Conservation (phyloP, 768 basidiomycete genomes). For the Boletus coccyginus region DNA sequence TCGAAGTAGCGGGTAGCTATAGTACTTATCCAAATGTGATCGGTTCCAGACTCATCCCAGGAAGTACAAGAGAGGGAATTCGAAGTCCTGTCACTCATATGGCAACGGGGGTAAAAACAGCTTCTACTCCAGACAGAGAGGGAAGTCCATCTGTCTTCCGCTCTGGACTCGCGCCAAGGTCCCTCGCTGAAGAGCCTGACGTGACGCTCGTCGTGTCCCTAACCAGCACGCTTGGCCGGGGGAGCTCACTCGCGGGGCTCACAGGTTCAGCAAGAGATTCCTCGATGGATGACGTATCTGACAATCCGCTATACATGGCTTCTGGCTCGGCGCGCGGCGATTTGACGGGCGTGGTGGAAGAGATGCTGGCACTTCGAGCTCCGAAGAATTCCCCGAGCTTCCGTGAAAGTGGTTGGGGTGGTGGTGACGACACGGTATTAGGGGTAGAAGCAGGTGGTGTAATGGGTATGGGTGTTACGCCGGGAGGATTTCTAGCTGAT, state of each 20-base stretch:
- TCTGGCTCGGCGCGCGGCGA: slow-evolving; percentile 26
- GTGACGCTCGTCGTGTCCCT: slow-evolving; percentile 29
- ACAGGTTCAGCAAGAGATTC: slow-evolving; percentile 34
- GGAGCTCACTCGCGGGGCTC: slow-evolving; percentile 31
- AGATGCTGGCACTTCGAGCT: slow-evolving; percentile 47
- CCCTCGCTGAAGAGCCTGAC: slow-evolving; percentile 25
- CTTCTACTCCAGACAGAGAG: slow-evolving; percentile 15
- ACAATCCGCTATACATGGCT: slow-evolving; percentile 26
- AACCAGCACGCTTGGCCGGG: slow-evolving; percentile 26
- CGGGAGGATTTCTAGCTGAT: slow-evolving; percentile 24
- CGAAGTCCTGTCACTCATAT: slow-evolving; percentile 27
- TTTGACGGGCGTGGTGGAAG: slow-evolving; percentile 39
- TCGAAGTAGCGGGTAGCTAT: slow-evolving; percentile 8
- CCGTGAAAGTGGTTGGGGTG: slow-evolving; percentile 50
- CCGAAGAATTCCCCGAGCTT: slow-evolving; percentile 74
- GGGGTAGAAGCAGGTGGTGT: slow-evolving; percentile 19
- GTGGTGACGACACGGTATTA: slow-evolving; percentile 19
- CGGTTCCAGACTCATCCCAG: slow-evolving; percentile 6
- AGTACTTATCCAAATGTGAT: slow-evolving; percentile 17
- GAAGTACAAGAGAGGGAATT: slow-evolving; percentile 12
- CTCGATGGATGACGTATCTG: slow-evolving; percentile 37
- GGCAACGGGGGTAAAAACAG: slow-evolving; percentile 22
- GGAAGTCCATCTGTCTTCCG: slow-evolving; percentile 18
- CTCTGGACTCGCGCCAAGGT: slow-evolving; percentile 30
- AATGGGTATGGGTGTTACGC: slow-evolving; percentile 30